Percentiles rank a stretch among this genome's conserved stretches.
phyloP scores from a whole-genome alignment of 139 green algal genomes.

The Coelastrella sp. region DNA sequence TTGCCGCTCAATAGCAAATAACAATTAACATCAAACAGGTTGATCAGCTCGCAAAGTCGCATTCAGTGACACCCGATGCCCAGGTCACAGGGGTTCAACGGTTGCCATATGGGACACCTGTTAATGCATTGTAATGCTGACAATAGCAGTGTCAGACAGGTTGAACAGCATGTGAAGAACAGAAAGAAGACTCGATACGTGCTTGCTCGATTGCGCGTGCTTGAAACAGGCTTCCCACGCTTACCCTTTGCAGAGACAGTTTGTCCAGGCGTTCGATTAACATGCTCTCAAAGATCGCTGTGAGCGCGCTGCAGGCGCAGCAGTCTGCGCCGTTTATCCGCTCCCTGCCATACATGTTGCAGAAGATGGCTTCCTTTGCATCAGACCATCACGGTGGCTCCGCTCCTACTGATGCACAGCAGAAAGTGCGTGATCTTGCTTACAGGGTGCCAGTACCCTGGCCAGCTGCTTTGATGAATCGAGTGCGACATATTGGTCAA shows the following conservation, averaged over 20 bases:
- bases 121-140: not conserved
- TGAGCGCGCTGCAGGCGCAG: not conserved
- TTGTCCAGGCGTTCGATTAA: not conserved
- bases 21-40: not conserved
- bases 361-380: not conserved
- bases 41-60: too few relatives aligned
- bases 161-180: not conserved
- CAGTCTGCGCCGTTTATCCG: not conserved
- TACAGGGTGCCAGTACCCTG: too few relatives aligned
- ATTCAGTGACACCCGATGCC: too few relatives aligned
- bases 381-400: slow-evolving; percentile 7
- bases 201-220: too few relatives aligned
- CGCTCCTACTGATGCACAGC: not conserved
- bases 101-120: not conserved
- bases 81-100: not conserved
- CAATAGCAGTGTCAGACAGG: not conserved
- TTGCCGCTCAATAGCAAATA: not conserved
- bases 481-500: too few relatives aligned
- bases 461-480: too few relatives aligned
- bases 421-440: not conserved
- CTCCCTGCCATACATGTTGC: not conserved
- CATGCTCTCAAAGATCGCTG: not conserved
- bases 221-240: too few relatives aligned
- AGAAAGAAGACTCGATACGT: not conserved
- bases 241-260: not conserved